These are phyloP conservation scores for Metarhizium guizhouense DNA, from an alignment of 2,329 filamentous ascomycete species.

Conservation along the genomic window DNA sequence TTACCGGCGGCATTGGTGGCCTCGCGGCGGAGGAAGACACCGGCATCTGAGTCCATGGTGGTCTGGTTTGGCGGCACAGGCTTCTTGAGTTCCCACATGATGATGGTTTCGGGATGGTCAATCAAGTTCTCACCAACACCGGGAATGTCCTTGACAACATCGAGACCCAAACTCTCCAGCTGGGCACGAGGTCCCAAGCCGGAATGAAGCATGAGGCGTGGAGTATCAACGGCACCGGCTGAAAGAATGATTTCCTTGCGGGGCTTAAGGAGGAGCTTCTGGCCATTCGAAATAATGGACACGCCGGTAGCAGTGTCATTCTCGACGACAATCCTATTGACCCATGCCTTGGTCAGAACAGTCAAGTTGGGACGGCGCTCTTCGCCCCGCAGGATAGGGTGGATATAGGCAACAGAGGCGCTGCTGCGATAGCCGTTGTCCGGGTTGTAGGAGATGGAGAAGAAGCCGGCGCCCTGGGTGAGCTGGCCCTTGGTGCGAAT, in stretches of 20 bases:
- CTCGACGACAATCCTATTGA: constrained; percentile 68
- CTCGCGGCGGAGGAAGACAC: constrained; percentile 79
- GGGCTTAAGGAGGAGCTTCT: constrained; percentile 47
- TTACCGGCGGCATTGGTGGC: constrained; percentile 53
- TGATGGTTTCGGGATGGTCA: constrained; percentile 52
- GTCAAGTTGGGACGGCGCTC: constrained; percentile 79
- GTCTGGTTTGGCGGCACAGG: constrained; percentile 70
- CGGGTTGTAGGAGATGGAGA: constrained; percentile 85
- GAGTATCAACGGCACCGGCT: constrained; percentile 75
- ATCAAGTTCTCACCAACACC: constrained; percentile 53
- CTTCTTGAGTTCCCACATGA: constrained; percentile 70
- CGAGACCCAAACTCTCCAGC: constrained; percentile 43
- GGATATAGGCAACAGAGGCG: constrained; percentile 85
- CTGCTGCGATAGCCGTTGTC: constrained; percentile 78
- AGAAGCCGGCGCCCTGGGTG: constrained; percentile 75
- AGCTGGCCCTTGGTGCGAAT: constrained; percentile 66
- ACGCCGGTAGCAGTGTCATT: constrained; percentile 66
- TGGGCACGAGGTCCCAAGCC: constrained; percentile 47
- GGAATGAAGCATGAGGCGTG: constrained; percentile 53
- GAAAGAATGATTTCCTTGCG: constrained; percentile 71
- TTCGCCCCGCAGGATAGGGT: constrained; percentile 76
- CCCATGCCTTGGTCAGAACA: constrained; percentile 80
- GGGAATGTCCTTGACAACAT: constrained; percentile 46
- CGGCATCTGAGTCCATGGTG: constrained; percentile 85
- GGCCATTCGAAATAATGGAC: constrained; percentile 50